Evolutionary conservation across 805 yeast genomes (phyloP).

Genomic region (Myxozyma neotropica): DNA sequence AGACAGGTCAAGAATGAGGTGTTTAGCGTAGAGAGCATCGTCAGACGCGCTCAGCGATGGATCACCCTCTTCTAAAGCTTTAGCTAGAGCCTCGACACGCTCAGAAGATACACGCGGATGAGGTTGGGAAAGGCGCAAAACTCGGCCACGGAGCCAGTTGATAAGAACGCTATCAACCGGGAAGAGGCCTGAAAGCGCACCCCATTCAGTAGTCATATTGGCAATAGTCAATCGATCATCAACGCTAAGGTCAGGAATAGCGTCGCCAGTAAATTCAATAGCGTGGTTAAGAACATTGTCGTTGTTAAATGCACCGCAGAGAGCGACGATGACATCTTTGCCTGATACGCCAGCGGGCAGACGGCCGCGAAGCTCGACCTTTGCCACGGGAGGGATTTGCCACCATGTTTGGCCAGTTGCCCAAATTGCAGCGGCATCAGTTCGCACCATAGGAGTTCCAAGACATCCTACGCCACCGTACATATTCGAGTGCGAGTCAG

Average conservation of each 20-base stretch:
- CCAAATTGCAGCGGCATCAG: slow-evolving; percentile 99
- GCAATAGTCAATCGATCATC: slow-evolving; percentile 92
- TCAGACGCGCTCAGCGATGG: slow-evolving; percentile 46
- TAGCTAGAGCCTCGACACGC: slow-evolving; percentile 57
- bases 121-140: slow-evolving; percentile 55
- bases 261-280: slow-evolving; percentile 88
- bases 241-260: slow-evolving; percentile 65
- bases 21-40: slow-evolving; percentile 89
- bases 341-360: slow-evolving; percentile 90
- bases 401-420: slow-evolving; percentile 99
- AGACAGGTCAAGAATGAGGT: slow-evolving; percentile 74
- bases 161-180: slow-evolving; percentile 86
- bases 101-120: slow-evolving; percentile 80
- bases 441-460: slow-evolving; percentile 97
- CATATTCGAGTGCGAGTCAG: slow-evolving; percentile 96
- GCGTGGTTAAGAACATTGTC: slow-evolving; percentile 92
- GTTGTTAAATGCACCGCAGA: slow-evolving; percentile 88
- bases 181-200: slow-evolving; percentile 94
- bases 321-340: slow-evolving; percentile 93
- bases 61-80: slow-evolving; percentile 41
- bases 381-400: slow-evolving; percentile 99
- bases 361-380: slow-evolving; percentile 79
- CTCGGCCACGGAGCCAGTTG: slow-evolving; percentile 73
- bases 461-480: slow-evolving; percentile 96
- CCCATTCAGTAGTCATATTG: slow-evolving; percentile 99